A percentile compares a stretch with the other conserved stretches of the same genome.
Conservation (phyloP, 495 filamentous ascomycete species). For the Penicillium steckii region DNA sequence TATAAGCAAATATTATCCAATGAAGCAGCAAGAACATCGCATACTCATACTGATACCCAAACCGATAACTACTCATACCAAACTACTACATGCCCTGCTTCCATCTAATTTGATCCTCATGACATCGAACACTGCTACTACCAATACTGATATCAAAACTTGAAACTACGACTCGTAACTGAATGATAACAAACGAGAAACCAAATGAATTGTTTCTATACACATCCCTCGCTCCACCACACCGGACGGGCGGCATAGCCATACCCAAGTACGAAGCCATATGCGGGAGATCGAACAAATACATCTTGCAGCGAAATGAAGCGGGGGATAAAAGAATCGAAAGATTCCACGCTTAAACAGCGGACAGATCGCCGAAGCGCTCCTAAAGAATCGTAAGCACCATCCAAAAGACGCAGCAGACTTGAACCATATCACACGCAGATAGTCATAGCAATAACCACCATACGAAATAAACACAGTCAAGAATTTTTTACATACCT, state of each 20-base stretch:
- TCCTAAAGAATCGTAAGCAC: constrained; percentile 55
- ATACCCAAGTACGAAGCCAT: constrained; percentile 24
- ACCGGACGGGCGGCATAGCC: constrained; percentile 23
- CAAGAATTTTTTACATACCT: constrained; percentile 56
- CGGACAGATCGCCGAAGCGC: constrained; percentile 95
- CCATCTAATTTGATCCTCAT: no score
- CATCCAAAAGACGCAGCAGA: no score
- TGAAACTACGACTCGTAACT: no score
- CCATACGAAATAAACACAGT: background rate
- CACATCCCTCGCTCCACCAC: constrained; percentile 37
- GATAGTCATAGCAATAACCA: background rate
- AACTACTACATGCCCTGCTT: no score
- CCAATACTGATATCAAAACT: background rate
- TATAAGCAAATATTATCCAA: no score
- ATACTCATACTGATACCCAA: no score
- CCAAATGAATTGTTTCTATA: constrained; percentile 48
- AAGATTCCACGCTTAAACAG: constrained; percentile 64
- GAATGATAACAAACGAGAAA: constrained; percentile 19
- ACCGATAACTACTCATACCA: no score
- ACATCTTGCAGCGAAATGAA: constrained; percentile 35
- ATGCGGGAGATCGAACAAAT: constrained; percentile 35
- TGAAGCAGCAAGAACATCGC: no score
- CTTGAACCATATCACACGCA: no score
- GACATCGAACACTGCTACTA: no score
- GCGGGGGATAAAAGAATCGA: constrained; percentile 36